Percentiles rank a stretch among this genome's conserved stretches.
phyloP scores from a whole-genome alignment of 73 alveolate genomes.

The Paramecium primaurelia region DNA sequence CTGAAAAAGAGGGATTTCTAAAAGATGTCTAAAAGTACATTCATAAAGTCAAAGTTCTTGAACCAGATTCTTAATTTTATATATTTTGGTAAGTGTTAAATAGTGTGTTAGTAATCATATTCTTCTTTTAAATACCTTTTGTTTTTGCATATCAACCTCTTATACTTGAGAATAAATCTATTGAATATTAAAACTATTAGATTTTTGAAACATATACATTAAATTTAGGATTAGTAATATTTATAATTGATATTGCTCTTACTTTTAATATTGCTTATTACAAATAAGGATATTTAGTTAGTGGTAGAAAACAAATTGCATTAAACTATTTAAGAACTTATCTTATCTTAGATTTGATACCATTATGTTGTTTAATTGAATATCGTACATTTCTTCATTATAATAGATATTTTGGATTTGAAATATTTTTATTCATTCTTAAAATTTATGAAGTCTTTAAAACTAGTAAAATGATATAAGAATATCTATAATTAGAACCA shows the following conservation, averaged over 20 bases:
- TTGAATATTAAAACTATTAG: neutral
- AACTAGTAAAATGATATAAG: neutral
- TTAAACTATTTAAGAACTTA: neutral
- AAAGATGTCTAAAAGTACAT: neutral
- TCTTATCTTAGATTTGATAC: neutral
- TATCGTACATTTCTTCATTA: neutral
- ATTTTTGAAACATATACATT: neutral
- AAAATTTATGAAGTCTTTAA: conserved; percentile 24
- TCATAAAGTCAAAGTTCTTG: conserved; percentile 7
- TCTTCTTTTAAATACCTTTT: conserved; percentile 8
- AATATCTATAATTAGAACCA: neutral
- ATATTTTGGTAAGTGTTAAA: neutral
- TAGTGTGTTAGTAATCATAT: neutral
- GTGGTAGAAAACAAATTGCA: neutral
- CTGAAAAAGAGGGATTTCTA: neutral
- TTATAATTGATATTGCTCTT: neutral
- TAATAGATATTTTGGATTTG: neutral
- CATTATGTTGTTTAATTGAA: neutral
- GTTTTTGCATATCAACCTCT: neutral
- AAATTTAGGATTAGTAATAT: neutral
- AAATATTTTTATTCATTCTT: neutral
- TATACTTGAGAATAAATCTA: neutral
- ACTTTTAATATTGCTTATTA: neutral
- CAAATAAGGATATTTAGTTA: neutral
- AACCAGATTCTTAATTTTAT: neutral